A percentile compares a stretch with the other conserved stretches of the same genome.
Evolutionary conservation across 2,329 filamentous ascomycete genomes (phyloP).

Genomic region (Xylaria sp.): DNA sequence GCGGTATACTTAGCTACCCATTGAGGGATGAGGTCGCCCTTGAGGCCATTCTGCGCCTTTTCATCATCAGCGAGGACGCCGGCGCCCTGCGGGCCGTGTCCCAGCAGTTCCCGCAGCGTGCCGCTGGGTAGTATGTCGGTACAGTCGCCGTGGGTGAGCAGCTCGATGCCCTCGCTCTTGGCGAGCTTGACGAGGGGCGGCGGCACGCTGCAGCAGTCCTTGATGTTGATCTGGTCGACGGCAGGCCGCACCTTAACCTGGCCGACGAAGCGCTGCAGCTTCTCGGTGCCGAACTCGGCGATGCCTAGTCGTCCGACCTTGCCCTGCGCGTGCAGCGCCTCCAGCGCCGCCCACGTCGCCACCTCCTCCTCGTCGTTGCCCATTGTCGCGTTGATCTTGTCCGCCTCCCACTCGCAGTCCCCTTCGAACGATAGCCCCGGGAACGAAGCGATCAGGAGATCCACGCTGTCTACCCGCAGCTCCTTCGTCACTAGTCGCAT

Average conservation of each 20-base stretch:
- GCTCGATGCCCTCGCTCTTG: conserved; percentile 83
- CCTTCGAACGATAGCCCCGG: conserved; percentile 94
- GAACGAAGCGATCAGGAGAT: conserved; percentile 92
- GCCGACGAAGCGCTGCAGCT: conserved; percentile 80
- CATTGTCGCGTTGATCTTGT: conserved; percentile 69
- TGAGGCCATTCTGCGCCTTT: conserved; percentile 66
- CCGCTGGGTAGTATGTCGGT: conserved; percentile 89
- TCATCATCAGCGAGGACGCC: conserved; percentile 76
- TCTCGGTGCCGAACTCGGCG: conserved; percentile 89
- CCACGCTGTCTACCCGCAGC: conserved; percentile 78
- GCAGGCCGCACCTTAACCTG: conserved; percentile 77
- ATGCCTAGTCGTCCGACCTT: conserved; percentile 82
- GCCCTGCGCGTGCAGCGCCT: conserved; percentile 77
- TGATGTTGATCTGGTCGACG: conserved; percentile 95
- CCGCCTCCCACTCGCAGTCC: conserved; percentile 83
- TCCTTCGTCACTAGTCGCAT: conserved; percentile 83
- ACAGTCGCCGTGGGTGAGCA: conserved; percentile 94
- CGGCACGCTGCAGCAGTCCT: conserved; percentile 95
- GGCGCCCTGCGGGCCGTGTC: conserved; percentile 76
- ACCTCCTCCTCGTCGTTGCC: conserved; percentile 74
- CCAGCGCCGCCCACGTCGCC: conserved; percentile 77
- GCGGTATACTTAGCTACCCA: conserved; percentile 99
- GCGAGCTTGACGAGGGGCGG: conserved; percentile 86
- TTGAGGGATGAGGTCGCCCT: conserved; percentile 83
- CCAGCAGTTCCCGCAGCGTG: conserved; percentile 85